Evolutionary conservation across 1,139 yeast species (phyloP).

Genomic region (Nematodospora anomalae): DNA sequence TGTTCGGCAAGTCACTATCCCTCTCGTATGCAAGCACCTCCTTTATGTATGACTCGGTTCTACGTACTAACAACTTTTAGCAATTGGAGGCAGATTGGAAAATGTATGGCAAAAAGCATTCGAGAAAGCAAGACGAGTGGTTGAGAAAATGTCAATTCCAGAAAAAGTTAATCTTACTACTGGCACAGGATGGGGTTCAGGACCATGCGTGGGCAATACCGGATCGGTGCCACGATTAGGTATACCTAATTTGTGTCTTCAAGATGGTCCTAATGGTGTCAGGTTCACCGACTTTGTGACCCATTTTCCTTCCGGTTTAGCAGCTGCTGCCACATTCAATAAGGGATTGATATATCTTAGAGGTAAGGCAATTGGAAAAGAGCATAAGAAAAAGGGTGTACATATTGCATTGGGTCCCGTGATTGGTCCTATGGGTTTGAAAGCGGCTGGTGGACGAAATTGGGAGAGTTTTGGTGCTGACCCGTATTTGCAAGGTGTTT

Average conservation of each 20-base stretch:
- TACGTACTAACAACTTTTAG: constrained; percentile 18
- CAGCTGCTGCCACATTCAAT: constrained; percentile 61
- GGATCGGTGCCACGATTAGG: constrained; percentile 59
- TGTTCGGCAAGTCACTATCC: constrained; percentile 36
- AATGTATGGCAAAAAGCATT: constrained; percentile 58
- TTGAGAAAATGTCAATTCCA: constrained; percentile 52
- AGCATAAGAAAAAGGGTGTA: constrained; percentile 57
- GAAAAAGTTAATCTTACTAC: constrained; percentile 66
- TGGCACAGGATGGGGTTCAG: constrained; percentile 66
- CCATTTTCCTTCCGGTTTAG: constrained; percentile 59
- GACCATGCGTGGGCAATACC: constrained; percentile 66
- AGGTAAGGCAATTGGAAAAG: constrained; percentile 59
- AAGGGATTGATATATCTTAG: constrained; percentile 50
- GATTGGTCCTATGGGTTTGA: constrained; percentile 62
- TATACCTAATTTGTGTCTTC: constrained; percentile 58
- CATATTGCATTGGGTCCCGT: constrained; percentile 63
- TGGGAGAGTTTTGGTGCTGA: constrained; percentile 71
- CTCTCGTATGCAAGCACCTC: constrained; percentile 29
- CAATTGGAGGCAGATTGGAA: constrained; percentile 44
- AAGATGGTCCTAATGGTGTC: constrained; percentile 67
- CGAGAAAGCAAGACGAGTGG: constrained; percentile 52
- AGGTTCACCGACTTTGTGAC: constrained; percentile 58
- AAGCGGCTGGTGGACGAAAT: constrained; percentile 64
- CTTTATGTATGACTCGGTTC: not conserved
- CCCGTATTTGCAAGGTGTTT: constrained; percentile 60